phyloP scores from a whole-genome alignment of 208 protist genomes.

The Leishmania turanica region DNA sequence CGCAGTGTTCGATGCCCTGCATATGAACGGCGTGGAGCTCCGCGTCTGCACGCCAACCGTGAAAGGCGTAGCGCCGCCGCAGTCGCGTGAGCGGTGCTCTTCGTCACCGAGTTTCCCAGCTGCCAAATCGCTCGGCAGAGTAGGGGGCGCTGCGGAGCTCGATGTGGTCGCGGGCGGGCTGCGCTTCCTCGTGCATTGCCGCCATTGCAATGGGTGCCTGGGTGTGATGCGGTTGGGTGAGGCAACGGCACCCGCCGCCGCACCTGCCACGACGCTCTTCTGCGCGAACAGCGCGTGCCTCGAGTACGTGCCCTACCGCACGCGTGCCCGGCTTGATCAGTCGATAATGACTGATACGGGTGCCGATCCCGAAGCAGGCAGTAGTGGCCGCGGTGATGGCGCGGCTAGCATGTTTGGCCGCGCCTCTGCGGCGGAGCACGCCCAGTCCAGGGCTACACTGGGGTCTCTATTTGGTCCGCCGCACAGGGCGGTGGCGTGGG shows the following conservation, averaged over 20 bases:
- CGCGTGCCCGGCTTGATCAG: slow-evolving; percentile 20
- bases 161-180: neutral
- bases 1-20: slow-evolving; percentile 48
- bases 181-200: slow-evolving; percentile 55
- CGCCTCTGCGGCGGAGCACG: neutral
- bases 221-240: slow-evolving; percentile 41
- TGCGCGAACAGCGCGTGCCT: slow-evolving; percentile 72
- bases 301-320: slow-evolving; percentile 40
- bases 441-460: slow-evolving; percentile 2
- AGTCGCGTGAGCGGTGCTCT: neutral
- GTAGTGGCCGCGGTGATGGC: neutral
- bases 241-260: neutral
- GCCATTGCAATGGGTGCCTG: slow-evolving; percentile 68
- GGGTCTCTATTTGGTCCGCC: slow-evolving; percentile 1
- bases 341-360: slow-evolving; percentile 8
- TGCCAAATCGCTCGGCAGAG: neutral
- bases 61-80: neutral
- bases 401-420: neutral
- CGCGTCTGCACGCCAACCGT: slow-evolving; percentile 34
- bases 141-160: neutral
- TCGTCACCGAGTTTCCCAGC: neutral
- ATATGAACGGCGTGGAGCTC: slow-evolving; percentile 46
- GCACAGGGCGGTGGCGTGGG: neutral
- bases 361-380: neutral
- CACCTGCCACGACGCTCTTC: slow-evolving; percentile 27